A percentile compares a stretch with the other conserved stretches of the same genome.
Evolutionary conservation across 129 eudicot species (phyloP).

Genomic region (Logfia minima): DNA sequence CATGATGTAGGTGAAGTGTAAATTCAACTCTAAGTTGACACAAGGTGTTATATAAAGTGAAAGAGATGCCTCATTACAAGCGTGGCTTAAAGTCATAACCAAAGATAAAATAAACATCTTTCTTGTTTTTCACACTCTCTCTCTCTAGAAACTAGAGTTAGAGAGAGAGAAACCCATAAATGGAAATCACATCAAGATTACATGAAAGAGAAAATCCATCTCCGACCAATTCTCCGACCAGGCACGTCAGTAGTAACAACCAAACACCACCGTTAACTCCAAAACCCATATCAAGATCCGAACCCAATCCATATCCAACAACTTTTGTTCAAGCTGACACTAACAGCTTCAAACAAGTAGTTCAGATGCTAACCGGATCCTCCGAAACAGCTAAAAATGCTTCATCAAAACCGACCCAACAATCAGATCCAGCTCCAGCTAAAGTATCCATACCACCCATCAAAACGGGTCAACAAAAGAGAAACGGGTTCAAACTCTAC

Average conservation of each 20-base stretch:
- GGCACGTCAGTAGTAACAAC: constrained; percentile 42
- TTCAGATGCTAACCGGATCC: constrained; percentile 56
- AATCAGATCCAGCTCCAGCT: constrained; percentile 29
- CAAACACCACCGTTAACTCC: constrained; percentile 43
- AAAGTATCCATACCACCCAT: constrained; percentile 55
- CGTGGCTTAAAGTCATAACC: constrained; percentile 26
- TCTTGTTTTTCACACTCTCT: constrained; percentile 26
- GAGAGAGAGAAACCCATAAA: constrained; percentile 42
- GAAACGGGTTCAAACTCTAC: constrained; percentile 72
- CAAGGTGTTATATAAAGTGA: constrained; percentile 35
- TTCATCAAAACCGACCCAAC: constrained; percentile 28
- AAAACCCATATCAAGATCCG: constrained; percentile 48
- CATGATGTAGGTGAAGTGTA: constrained; percentile 19
- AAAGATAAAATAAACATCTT: constrained; percentile 5
- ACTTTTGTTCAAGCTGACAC: constrained; percentile 53
- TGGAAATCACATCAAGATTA: constrained; percentile 51
- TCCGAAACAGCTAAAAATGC: constrained; percentile 38
- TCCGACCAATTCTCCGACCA: constrained; percentile 53
- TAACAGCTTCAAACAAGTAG: constrained; percentile 48
- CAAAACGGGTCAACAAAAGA: constrained; percentile 63
- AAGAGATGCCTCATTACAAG: constrained; percentile 28
- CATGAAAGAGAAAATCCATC: constrained; percentile 52
- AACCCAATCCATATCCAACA: constrained; percentile 51
- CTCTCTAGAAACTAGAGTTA: constrained; percentile 35
- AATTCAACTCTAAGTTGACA: constrained; percentile 30